Conservation (phyloP, 2,329 filamentous ascomycete genomes). For the Penicillium sp. region DNA sequence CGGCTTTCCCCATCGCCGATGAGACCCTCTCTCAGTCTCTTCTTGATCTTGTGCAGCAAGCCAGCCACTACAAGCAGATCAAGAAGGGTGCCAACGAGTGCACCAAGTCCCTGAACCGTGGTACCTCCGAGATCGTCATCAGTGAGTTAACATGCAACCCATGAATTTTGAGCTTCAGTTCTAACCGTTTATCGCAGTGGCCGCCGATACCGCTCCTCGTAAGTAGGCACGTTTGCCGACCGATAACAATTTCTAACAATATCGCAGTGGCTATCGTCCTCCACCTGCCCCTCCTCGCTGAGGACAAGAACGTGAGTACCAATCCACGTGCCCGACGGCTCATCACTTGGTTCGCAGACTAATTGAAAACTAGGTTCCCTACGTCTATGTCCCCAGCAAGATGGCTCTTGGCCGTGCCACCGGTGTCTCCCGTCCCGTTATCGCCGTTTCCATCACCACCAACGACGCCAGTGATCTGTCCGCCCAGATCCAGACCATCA, state of each 20-base stretch:
- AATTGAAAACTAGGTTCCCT: conserved; percentile 45
- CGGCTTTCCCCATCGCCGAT: conserved; percentile 72
- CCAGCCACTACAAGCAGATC: conserved; percentile 64
- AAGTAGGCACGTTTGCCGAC: background rate
- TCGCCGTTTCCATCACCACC: conserved; percentile 83
- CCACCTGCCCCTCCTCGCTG: conserved; percentile 83
- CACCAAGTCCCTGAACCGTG: conserved; percentile 88
- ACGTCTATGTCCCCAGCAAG: conserved; percentile 75
- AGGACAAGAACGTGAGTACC: conserved; percentile 64
- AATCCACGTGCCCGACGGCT: background rate
- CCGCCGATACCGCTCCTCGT: background rate
- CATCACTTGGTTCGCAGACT: background rate
- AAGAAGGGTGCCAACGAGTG: conserved; percentile 89
- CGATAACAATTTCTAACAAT: background rate
- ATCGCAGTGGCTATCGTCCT: conserved; percentile 68
- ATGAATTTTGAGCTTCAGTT: background rate
- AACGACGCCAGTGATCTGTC: conserved; percentile 89
- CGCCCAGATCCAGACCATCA: conserved; percentile 82
- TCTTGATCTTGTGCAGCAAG: conserved; percentile 78
- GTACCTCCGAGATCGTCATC: conserved; percentile 85
- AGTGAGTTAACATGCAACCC: background rate
- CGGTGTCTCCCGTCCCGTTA: conserved; percentile 85
- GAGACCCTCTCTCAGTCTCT: conserved; percentile 76
- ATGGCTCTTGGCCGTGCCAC: conserved; percentile 85
- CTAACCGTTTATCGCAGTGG: background rate